Conservation (phyloP, 805 yeast genomes). For the Millerozyma acaciae region DNA sequence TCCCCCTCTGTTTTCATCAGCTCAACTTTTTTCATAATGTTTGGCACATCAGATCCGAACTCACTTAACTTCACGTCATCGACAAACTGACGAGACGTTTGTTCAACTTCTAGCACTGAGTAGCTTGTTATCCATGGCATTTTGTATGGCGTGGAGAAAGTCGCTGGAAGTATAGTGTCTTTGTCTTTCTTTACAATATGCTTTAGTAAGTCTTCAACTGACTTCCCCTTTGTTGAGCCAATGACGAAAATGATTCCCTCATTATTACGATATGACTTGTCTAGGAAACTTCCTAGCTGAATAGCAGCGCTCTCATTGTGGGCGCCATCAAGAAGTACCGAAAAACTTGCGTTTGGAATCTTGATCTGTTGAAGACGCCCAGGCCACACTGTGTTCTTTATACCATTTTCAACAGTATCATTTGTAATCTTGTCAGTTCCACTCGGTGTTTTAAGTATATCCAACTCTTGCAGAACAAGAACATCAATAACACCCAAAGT, state of each 20-base stretch:
- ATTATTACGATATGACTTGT: constrained; percentile 12
- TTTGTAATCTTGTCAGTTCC: constrained; percentile 24
- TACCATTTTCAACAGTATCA: constrained; percentile 45
- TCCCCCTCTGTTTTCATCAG: constrained; percentile 16
- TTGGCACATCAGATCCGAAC: too few relatives aligned
- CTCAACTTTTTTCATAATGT: constrained; percentile 5
- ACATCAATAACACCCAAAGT: constrained; percentile 56
- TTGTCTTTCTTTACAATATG: constrained; percentile 41
- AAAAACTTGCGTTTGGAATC: constrained; percentile 17
- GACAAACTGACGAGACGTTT: constrained; percentile 18
- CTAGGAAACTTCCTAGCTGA: constrained; percentile 58
- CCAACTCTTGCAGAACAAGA: constrained; percentile 8
- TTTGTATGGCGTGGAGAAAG: constrained; percentile 68
- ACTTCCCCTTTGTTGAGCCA: constrained; percentile 76
- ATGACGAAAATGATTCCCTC: constrained; percentile 53
- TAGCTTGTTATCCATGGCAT: constrained; percentile 90
- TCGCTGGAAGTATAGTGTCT: constrained; percentile 61
- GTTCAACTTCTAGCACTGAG: constrained; percentile 26
- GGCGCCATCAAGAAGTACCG: constrained; percentile 79
- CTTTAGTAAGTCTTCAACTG: constrained; percentile 46
- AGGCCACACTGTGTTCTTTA: constrained; percentile 67
- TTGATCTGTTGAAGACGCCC: constrained; percentile 66
- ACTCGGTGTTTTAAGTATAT: not conserved
- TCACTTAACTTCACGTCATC: constrained; percentile 19
- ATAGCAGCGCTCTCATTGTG: constrained; percentile 84